Base-by-base conservation (phyloP, 257 asterid species). In the Solanum sparsipilum region DNA sequence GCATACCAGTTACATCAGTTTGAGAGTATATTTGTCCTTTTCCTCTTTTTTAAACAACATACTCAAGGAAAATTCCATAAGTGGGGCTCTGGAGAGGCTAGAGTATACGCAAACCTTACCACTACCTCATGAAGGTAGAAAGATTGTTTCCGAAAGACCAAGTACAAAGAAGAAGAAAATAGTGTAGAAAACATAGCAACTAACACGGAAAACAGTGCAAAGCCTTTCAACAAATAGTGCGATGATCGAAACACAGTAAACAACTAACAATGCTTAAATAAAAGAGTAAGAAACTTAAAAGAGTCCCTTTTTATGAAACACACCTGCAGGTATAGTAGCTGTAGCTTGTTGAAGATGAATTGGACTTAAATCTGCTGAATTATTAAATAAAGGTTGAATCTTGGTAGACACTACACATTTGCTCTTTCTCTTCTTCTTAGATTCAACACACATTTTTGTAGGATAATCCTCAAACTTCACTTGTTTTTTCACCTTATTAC, bases 401-500 rank as follows among this genome's bases (percentile, higher is more conserved):
- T 39, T 86, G 4, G 56, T 86, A 78, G 86, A 85, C 38, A 85
- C 88, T 79, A 65, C 78, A 88, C 16, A 13, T 70, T 78, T 79
- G 44, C 44, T 88, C 60, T 78, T 79, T 31, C 52, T 88, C 78
- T 71, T 87, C 79, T 71, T 91, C 58, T 60, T 87, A 39, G 89
- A 88, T 87, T 88, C 88, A 32, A 46, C n/a, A 73, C 73, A 29
- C 56, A 87, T 89, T 87, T 88, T 87, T 56, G 36, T 86, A 36
- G 44, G n/a, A 48, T 87, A 83, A 34, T 81, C 76, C 7, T 56
- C 16, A 78, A 63, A 91, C 60, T 87, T 34, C 60, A 41, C 39
- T 23, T 92, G 74, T 88, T 90, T 87, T 90, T 76, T 91, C 87
- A 90, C 93, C 87, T 87, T 90, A 88, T 73, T 88, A 56, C 9